Conservation (phyloP, 2,329 filamentous ascomycete species). For the Neurospora crassa region DNA sequence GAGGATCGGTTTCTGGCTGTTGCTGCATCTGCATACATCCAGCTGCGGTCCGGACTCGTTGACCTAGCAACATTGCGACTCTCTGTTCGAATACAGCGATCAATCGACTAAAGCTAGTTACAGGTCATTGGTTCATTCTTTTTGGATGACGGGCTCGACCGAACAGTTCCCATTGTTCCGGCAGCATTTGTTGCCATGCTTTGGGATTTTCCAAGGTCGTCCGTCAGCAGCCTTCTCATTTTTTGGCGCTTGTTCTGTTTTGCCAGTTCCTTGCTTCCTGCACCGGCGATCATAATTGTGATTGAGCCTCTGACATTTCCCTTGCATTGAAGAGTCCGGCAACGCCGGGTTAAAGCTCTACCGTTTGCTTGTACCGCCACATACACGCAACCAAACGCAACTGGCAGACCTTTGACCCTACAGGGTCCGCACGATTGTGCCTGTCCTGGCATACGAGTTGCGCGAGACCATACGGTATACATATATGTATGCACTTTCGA, state of each 20-base stretch:
- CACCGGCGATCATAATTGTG: neutral
- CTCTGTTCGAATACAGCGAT: neutral
- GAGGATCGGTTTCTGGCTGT: neutral
- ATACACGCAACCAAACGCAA: neutral
- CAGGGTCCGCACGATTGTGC: neutral
- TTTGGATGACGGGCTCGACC: neutral
- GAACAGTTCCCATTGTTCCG: neutral
- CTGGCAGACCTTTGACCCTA: neutral
- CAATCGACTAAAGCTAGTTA: neutral
- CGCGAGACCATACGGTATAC: neutral
- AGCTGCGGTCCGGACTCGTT: neutral
- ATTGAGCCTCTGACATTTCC: neutral
- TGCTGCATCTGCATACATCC: neutral
- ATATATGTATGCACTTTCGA: neutral
- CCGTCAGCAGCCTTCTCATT: neutral
- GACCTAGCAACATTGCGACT: neutral
- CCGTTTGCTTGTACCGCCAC: neutral
- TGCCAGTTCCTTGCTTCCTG: neutral
- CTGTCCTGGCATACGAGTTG: neutral
- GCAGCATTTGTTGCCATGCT: neutral
- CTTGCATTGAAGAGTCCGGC: neutral
- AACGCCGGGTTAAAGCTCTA: neutral
- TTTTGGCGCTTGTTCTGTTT: neutral
- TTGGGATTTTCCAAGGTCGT: neutral
- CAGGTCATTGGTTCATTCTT: neutral